phyloP scores from a whole-genome alignment of 2,329 filamentous ascomycete genomes.

The Cytospora piceicola region DNA sequence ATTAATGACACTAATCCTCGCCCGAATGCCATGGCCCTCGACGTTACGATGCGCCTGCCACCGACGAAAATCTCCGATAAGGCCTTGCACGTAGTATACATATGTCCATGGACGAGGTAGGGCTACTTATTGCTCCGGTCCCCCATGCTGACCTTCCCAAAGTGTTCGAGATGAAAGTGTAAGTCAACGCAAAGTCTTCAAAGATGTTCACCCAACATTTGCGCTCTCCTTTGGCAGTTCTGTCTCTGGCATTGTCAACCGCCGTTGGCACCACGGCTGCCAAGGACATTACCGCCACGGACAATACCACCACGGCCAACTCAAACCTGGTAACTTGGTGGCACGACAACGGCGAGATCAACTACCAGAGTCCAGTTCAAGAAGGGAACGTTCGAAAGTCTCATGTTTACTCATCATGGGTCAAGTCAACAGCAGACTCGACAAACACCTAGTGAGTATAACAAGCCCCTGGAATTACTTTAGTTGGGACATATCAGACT shows the following conservation, averaged over 20 bases:
- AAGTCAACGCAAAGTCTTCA: neutral
- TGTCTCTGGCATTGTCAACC: neutral
- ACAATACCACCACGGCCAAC: slow-evolving; percentile 13
- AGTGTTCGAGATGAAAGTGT: neutral
- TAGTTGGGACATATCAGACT: neutral
- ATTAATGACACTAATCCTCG: neutral
- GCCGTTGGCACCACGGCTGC: slow-evolving; percentile 4
- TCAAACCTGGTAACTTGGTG: slow-evolving; percentile 30
- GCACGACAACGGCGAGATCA: slow-evolving; percentile 31
- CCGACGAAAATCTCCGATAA: slow-evolving; percentile 6
- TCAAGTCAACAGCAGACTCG: slow-evolving; percentile 8
- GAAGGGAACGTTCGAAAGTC: slow-evolving; percentile 31
- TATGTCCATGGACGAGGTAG: neutral
- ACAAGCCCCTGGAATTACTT: neutral
- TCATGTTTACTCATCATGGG: slow-evolving; percentile 30
- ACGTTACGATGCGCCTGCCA: neutral
- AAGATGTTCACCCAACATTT: neutral
- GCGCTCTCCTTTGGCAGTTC: neutral
- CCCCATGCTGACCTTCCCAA: neutral
- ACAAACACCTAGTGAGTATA: slow-evolving; percentile 23
- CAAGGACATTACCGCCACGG: slow-evolving; percentile 16
- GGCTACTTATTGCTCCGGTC: neutral
- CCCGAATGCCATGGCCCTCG: neutral
- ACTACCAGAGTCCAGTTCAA: slow-evolving; percentile 27
- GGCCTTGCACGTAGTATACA: neutral